These are phyloP conservation scores for Annulohypoxylon nitens DNA, from an alignment of 495 filamentous ascomycete species.

Conservation along the genomic window DNA sequence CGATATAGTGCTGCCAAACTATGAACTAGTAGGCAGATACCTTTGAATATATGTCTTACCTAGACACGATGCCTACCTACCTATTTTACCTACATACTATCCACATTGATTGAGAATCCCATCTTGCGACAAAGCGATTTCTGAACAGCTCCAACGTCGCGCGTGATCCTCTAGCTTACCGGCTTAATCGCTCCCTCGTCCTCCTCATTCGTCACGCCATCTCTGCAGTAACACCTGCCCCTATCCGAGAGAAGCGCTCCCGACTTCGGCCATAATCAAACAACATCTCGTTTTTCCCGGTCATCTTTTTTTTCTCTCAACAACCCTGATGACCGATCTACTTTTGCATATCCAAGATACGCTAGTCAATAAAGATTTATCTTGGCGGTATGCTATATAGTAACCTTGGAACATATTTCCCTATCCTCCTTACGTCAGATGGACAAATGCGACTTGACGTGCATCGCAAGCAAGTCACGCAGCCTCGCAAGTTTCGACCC, in stretches of 20 bases:
- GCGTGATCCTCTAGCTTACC: constrained; percentile 1
- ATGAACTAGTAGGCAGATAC: neutral
- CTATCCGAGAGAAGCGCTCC: constrained; percentile 18
- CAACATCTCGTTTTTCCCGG: neutral
- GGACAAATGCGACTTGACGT: constrained; percentile 27
- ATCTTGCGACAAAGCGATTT: neutral
- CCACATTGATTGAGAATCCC: neutral
- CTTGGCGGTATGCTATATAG: constrained; percentile 4
- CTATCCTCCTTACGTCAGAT: constrained; percentile 21
- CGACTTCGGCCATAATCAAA: constrained; percentile 23
- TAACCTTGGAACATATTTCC: neutral
- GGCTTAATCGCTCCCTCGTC: constrained; percentile 7
- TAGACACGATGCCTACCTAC: neutral
- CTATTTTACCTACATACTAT: neutral
- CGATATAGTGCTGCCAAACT: neutral
- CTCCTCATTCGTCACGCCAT: constrained; percentile 19
- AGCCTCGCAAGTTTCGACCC: constrained; percentile 18
- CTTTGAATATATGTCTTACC: no score
- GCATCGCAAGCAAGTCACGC: constrained; percentile 30
- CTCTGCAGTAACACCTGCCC: constrained; percentile 24
- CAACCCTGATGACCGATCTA: constrained; percentile 12
- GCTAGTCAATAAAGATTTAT: neutral
- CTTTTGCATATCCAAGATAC: constrained; percentile 1
- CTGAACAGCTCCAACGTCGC: neutral
- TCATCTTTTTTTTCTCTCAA: constrained; percentile 6